Percentiles rank a stretch among this genome's conserved stretches.
Conservation (phyloP, 805 yeast genomes). For the Wickerhamiella dianesei region DNA sequence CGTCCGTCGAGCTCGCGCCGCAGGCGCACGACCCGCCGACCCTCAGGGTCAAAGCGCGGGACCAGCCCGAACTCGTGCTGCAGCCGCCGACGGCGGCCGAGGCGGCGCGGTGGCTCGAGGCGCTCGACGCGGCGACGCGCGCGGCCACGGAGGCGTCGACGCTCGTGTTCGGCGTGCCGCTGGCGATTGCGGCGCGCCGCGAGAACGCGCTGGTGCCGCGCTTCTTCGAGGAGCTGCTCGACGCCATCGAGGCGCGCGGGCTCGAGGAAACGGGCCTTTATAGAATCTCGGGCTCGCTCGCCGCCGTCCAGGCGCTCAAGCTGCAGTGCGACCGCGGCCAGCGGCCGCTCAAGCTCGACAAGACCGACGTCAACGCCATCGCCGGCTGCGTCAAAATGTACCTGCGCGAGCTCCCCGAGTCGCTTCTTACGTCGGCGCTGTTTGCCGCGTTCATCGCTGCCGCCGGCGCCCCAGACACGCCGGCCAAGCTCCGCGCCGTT, state of each 20-base stretch:
- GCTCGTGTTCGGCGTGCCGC: conserved; percentile 76
- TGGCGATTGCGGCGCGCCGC: conserved; percentile 58
- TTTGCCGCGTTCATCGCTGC: conserved; percentile 39
- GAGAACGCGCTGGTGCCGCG: conserved; percentile 51
- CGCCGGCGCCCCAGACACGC: conserved; percentile 18
- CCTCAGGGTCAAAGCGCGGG: not conserved
- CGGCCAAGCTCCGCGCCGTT: conserved; percentile 20
- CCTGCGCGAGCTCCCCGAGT: conserved; percentile 77
- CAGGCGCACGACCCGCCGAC: not conserved
- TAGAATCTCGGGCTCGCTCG: conserved; percentile 55
- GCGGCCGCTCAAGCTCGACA: conserved; percentile 22
- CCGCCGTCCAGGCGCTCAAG: conserved; percentile 41
- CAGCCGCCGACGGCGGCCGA: conserved; percentile 54
- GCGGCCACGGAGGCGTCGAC: conserved; percentile 21
- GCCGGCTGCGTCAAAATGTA: conserved; percentile 80
- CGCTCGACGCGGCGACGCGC: conserved; percentile 9
- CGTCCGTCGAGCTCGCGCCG: not conserved
- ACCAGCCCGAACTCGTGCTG: conserved; percentile 29
- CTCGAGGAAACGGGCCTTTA: conserved; percentile 83
- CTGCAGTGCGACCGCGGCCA: conserved; percentile 41
- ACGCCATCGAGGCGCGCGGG: conserved; percentile 75
- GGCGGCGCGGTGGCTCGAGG: conserved; percentile 58
- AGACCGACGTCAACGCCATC: conserved; percentile 65
- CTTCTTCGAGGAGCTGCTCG: conserved; percentile 50
- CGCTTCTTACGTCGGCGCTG: conserved; percentile 54